These are phyloP conservation scores for Trichopus zeylanicus DNA, from an alignment of 116 monocot genomes.

Conservation along the genomic window DNA sequence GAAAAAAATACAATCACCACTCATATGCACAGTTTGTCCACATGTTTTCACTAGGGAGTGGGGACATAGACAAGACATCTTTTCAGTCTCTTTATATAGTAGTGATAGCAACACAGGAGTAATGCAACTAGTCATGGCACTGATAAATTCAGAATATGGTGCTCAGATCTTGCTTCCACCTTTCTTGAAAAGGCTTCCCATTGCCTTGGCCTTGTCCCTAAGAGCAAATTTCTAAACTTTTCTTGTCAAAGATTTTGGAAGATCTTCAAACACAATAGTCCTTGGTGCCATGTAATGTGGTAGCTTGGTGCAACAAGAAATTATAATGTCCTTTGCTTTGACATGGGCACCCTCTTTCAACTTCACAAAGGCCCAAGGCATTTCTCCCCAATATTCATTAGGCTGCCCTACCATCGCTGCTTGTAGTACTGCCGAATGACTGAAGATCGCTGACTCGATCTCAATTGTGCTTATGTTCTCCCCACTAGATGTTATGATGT, in stretches of 20 bases:
- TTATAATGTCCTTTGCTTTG: constrained; percentile 44
- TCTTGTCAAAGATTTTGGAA: constrained; percentile 74
- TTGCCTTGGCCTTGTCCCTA: constrained; percentile 47
- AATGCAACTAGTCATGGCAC: too few relatives aligned
- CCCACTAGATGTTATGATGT: constrained; percentile 80
- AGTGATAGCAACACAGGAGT: too few relatives aligned
- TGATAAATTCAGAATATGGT: too few relatives aligned
- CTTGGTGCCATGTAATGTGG: constrained; percentile 65
- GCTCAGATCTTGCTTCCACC: constrained; percentile 26
- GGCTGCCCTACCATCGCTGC: constrained; percentile 64
- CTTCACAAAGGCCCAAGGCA: constrained; percentile 71
- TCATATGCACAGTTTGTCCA: too few relatives aligned
- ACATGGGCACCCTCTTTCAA: constrained; percentile 40
- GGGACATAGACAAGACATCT: too few relatives aligned
- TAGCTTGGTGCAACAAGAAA: constrained; percentile 39
- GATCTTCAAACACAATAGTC: constrained; percentile 45
- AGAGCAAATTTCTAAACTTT: constrained; percentile 74
- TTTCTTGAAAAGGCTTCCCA: constrained; percentile 27
- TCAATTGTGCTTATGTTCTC: constrained; percentile 88
- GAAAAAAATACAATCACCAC: too few relatives aligned
- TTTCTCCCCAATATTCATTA: constrained; percentile 74
- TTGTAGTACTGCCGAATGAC: constrained; percentile 57
- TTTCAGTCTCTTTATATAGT: too few relatives aligned
- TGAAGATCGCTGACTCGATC: constrained; percentile 60
- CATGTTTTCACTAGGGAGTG: too few relatives aligned